Conservation (phyloP, 2,329 filamentous ascomycete genomes). For the Pseudogymnoascus sp. region DNA sequence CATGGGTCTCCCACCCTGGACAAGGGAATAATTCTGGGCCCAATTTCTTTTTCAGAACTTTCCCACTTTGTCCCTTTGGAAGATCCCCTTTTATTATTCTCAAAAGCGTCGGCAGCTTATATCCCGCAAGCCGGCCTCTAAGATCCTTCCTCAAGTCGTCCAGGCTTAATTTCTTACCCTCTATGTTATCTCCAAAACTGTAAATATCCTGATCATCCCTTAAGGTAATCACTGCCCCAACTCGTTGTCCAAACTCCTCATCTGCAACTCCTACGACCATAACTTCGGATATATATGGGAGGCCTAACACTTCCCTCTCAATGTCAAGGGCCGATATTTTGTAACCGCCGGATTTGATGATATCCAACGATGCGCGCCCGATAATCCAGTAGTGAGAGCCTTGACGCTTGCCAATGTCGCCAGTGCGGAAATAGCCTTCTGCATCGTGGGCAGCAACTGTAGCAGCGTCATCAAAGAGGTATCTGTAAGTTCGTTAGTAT, state of each 20-base stretch:
- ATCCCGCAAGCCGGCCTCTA: not conserved
- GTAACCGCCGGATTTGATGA: slow-evolving; percentile 38
- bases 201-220: not conserved
- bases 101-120: slow-evolving; percentile 4
- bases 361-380: slow-evolving; percentile 36
- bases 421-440: slow-evolving; percentile 64
- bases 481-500: not conserved
- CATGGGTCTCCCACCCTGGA: too few species aligned
- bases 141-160: not conserved
- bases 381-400: slow-evolving; percentile 38
- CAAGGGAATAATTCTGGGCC: too few species aligned
- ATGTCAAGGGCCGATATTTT: slow-evolving; percentile 39
- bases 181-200: too few species aligned
- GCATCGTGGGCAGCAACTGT: slow-evolving; percentile 55
- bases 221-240: slow-evolving; percentile 31
- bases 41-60: too few species aligned
- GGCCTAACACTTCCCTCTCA: slow-evolving; percentile 35
- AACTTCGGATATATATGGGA: slow-evolving; percentile 37
- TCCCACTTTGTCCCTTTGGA: too few species aligned
- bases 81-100: too few species aligned
- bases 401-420: slow-evolving; percentile 46
- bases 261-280: slow-evolving; percentile 38
- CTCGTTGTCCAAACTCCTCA: slow-evolving; percentile 37
- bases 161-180: too few species aligned
- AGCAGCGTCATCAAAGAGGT: not conserved